Evolutionary conservation across 1,139 yeast genomes (phyloP).

Genomic region (Suhomyces terraborum): DNA sequence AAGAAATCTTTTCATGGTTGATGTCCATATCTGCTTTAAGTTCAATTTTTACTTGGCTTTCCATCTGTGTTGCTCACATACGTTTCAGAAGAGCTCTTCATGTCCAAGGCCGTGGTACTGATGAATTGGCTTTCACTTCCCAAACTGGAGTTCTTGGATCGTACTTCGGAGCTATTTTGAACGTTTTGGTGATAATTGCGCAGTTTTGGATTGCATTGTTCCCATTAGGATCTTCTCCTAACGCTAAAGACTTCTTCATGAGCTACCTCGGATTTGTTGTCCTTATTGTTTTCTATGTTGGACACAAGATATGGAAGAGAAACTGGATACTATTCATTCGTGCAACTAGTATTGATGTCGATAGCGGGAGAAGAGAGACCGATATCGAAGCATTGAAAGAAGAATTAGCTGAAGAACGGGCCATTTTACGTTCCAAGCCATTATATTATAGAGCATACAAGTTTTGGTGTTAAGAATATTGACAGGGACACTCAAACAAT

Average conservation of each 20-base stretch:
- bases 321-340: conserved; percentile 43
- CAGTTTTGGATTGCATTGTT: conserved; percentile 50
- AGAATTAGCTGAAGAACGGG: conserved; percentile 65
- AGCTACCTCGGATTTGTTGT: conserved; percentile 43
- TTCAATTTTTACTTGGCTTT: conserved; percentile 44
- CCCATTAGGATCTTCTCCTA: conserved; percentile 41
- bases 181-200: conserved; percentile 53
- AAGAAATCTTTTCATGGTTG: conserved; percentile 39
- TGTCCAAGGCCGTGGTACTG: conserved; percentile 40
- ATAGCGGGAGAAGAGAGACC: conserved; percentile 68
- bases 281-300: conserved; percentile 37
- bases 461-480: conserved; percentile 56
- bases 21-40: conserved; percentile 42
- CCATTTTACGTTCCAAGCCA: conserved; percentile 52
- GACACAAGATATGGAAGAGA: conserved; percentile 45
- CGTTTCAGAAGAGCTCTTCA: conserved; percentile 39
- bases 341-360: conserved; percentile 60
- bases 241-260: conserved; percentile 38
- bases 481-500: too few species aligned
- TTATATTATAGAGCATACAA: conserved; percentile 51
- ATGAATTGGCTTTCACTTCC: conserved; percentile 55
- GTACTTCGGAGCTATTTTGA: conserved; percentile 47
- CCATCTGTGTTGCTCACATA: conserved; percentile 40
- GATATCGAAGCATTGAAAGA: conserved; percentile 66
- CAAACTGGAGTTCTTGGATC: conserved; percentile 62